phyloP scores from a whole-genome alignment of 208 protist genomes.

The Tetramitus jugosus region DNA sequence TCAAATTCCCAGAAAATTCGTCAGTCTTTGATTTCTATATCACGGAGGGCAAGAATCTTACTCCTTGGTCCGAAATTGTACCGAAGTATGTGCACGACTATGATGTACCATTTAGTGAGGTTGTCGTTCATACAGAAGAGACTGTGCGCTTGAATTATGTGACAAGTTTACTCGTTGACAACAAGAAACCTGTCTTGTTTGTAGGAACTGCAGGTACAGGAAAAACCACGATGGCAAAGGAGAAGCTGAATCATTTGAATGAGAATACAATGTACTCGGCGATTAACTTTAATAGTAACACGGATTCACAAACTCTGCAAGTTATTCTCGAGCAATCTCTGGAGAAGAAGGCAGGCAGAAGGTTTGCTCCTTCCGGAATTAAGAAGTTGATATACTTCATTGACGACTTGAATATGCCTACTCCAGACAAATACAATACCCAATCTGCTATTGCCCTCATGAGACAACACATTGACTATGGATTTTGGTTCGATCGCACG shows the following conservation, averaged over 20 bases:
- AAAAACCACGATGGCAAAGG: conserved; percentile 93
- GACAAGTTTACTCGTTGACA: conserved; percentile 82
- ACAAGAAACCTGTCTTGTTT: conserved; percentile 86
- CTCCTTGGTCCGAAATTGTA: conserved; percentile 79
- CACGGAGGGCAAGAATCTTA: conserved; percentile 66
- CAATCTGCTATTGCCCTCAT: conserved; percentile 91
- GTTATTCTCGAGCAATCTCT: conserved; percentile 88
- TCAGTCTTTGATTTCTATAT: conserved; percentile 93
- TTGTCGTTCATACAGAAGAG: conserved; percentile 86
- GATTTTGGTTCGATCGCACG: conserved; percentile 93
- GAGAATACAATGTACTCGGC: conserved; percentile 79
- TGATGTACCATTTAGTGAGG: conserved; percentile 69
- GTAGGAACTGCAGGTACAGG: conserved; percentile 90
- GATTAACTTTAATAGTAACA: conserved; percentile 91
- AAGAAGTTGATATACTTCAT: conserved; percentile 95
- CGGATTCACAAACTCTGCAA: conserved; percentile 79
- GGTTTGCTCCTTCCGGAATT: conserved; percentile 85
- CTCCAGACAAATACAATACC: conserved; percentile 94
- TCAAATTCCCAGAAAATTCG: conserved; percentile 73
- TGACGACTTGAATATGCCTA: conserved; percentile 97
- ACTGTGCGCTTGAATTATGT: conserved; percentile 86
- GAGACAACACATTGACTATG: conserved; percentile 93
- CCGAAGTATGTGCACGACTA: conserved; percentile 74
- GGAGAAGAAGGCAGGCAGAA: conserved; percentile 89
- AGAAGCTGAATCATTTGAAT: conserved; percentile 79